Percentiles rank a stretch among this genome's conserved stretches.
Evolutionary conservation across 371 early-diverging fungal species (phyloP).

Genomic region (Actinomortierella wolfii): DNA sequence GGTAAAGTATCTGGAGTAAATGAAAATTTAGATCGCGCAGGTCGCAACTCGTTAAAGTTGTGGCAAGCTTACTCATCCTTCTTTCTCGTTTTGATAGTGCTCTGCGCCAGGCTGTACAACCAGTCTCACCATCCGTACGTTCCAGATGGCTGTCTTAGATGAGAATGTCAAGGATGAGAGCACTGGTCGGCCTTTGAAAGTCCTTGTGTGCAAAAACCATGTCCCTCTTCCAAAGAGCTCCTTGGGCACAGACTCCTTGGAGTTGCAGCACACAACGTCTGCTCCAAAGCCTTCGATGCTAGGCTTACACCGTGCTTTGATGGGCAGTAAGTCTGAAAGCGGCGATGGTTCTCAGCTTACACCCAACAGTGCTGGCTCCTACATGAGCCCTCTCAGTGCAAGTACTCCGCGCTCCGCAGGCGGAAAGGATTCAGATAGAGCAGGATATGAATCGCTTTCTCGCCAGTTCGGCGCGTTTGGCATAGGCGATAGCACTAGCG

Average conservation of each 20-base stretch:
- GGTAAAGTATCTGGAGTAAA: constrained; percentile 46
- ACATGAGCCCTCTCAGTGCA: no score
- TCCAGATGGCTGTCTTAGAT: constrained; percentile 37
- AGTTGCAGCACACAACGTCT: constrained; percentile 17
- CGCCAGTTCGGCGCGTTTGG: no score
- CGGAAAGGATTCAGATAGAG: no score
- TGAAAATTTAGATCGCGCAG: no score
- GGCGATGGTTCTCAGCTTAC: no score
- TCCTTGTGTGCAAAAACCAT: constrained; percentile 38
- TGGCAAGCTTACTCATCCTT: no score
- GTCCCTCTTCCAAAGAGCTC: constrained; percentile 28
- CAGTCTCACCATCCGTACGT: constrained; percentile 19
- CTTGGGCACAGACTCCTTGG: constrained; percentile 10
- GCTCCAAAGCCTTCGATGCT: constrained; percentile 25
- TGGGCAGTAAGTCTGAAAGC: constrained; percentile 12
- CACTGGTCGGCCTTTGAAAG: constrained; percentile 23
- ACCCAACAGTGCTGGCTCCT: no score
- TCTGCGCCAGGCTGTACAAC: constrained; percentile 25
- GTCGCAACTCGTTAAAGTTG: no score
- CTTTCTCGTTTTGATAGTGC: constrained; percentile 12
- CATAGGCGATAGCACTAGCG: neutral
- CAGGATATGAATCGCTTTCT: no score
- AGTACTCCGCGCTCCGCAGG: no score
- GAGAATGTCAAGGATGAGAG: constrained; percentile 11
- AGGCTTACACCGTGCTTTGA: constrained; percentile 31